Conservation (phyloP, 2,329 filamentous ascomycete species). For the Trichoderma koningii region DNA sequence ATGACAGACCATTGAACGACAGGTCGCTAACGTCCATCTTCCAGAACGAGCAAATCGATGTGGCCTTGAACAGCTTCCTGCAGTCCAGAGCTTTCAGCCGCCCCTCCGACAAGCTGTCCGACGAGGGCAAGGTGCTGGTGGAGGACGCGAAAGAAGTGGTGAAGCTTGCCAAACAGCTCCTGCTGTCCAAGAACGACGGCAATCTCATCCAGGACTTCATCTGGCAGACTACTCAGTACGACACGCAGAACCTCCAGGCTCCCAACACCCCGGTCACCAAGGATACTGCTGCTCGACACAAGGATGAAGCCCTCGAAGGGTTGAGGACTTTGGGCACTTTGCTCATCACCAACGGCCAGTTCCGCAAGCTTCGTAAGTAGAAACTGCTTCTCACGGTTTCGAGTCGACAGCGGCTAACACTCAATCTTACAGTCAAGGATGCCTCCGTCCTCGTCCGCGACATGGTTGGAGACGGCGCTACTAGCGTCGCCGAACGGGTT, state of each 20-base stretch:
- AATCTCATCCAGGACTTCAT: constrained; percentile 96
- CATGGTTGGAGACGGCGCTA: constrained; percentile 86
- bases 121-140: constrained; percentile 79
- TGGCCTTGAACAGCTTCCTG: constrained; percentile 87
- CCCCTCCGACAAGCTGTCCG: constrained; percentile 75
- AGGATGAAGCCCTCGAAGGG: constrained; percentile 79
- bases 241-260: constrained; percentile 59
- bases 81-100: constrained; percentile 67
- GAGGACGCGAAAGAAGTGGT: constrained; percentile 78
- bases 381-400: background rate
- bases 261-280: constrained; percentile 73
- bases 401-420: background rate
- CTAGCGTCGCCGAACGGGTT: constrained; percentile 72
- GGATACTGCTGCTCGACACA: constrained; percentile 77
- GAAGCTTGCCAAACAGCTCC: constrained; percentile 77
- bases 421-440: constrained; percentile 63
- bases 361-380: constrained; percentile 79
- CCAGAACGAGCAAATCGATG: constrained; percentile 92
- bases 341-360: constrained; percentile 93
- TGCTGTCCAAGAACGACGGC: constrained; percentile 92
- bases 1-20: too few relatives aligned
- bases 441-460: constrained; percentile 79
- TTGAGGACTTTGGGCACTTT: constrained; percentile 85
- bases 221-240: constrained; percentile 83
- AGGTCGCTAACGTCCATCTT: background rate